Conservation (phyloP, 768 basidiomycete species). For the Antrodiella citrinella region DNA sequence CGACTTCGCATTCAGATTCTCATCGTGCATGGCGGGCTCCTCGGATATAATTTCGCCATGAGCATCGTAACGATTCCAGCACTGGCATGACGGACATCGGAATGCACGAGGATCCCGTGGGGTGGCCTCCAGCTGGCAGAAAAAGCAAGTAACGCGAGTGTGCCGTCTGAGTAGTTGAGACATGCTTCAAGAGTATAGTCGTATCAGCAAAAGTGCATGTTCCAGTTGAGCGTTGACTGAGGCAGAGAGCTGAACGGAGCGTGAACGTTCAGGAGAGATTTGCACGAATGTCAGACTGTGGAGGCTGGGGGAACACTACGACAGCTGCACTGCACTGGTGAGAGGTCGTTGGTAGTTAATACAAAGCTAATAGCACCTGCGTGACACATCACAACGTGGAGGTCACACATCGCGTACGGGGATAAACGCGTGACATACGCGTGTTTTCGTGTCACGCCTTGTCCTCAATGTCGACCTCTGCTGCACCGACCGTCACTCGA, state of each 20-base stretch:
- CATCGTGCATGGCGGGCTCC: slow-evolving; percentile 84
- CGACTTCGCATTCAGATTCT: slow-evolving; percentile 56
- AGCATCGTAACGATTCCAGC: slow-evolving; percentile 68
- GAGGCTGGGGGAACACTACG: too few species aligned
- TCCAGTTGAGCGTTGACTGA: background rate
- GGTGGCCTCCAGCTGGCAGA: slow-evolving; percentile 46
- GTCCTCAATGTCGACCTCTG: slow-evolving; percentile 31
- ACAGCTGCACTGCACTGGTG: too few species aligned
- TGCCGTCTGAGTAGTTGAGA: slow-evolving; percentile 43
- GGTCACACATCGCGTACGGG: too few species aligned
- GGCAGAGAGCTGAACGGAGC: too few species aligned
- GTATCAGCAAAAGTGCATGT: background rate
- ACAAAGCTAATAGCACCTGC: background rate
- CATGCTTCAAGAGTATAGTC: slow-evolving; percentile 14
- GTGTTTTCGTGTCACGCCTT: background rate
- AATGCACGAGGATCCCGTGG: slow-evolving; percentile 49
- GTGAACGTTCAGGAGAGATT: too few species aligned
- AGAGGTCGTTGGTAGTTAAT: too few species aligned
- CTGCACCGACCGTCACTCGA: slow-evolving; percentile 49
- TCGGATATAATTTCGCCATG: slow-evolving; percentile 75
- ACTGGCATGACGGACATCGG: slow-evolving; percentile 57
- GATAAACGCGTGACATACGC: background rate
- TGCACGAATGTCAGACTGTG: too few species aligned
- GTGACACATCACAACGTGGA: background rate
- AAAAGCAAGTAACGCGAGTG: slow-evolving; percentile 54